Conservation (phyloP, 2,329 filamentous ascomycete species). For the Stagonosporopsis vannaccii region DNA sequence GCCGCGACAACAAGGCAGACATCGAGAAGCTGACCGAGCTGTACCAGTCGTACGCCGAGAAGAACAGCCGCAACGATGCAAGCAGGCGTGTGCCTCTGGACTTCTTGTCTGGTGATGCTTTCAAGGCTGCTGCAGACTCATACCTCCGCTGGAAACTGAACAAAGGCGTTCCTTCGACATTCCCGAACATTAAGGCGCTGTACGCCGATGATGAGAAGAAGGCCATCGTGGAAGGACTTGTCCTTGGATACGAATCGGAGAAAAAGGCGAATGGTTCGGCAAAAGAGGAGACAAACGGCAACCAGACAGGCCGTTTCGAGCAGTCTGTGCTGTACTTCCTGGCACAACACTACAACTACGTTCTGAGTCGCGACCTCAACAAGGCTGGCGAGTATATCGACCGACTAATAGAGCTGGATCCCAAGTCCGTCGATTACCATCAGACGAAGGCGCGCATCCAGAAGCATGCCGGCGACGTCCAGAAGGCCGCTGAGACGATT, state of each 20-base stretch:
- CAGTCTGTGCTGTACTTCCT: conserved; percentile 90
- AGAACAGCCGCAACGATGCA: conserved; percentile 83
- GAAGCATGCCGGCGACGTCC: conserved; percentile 84
- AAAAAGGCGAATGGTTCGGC: conserved; percentile 60
- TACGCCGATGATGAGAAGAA: conserved; percentile 82
- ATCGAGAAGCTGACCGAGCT: conserved; percentile 75
- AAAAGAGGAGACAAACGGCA: conserved; percentile 58
- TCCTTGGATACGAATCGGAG: conserved; percentile 77
- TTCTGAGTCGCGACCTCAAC: conserved; percentile 80
- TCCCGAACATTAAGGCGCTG: conserved; percentile 94
- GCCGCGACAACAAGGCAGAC: conserved; percentile 66
- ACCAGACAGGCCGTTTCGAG: conserved; percentile 67
- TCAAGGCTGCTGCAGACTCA: conserved; percentile 75
- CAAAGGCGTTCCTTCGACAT: conserved; percentile 93
- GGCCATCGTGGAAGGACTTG: conserved; percentile 75
- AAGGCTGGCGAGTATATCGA: conserved; percentile 86
- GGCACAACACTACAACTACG: conserved; percentile 96
- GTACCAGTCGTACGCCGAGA: conserved; percentile 83
- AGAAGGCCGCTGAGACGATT: conserved; percentile 86
- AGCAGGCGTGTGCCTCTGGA: conserved; percentile 86
- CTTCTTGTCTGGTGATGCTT: conserved; percentile 82
- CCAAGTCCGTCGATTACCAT: conserved; percentile 86
- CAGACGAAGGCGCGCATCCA: conserved; percentile 95
- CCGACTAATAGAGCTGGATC: conserved; percentile 79
- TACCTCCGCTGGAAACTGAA: conserved; percentile 87